These are phyloP conservation scores for Boletus vermiculosoides DNA, from an alignment of 768 basidiomycete genomes.

Conservation along the genomic window DNA sequence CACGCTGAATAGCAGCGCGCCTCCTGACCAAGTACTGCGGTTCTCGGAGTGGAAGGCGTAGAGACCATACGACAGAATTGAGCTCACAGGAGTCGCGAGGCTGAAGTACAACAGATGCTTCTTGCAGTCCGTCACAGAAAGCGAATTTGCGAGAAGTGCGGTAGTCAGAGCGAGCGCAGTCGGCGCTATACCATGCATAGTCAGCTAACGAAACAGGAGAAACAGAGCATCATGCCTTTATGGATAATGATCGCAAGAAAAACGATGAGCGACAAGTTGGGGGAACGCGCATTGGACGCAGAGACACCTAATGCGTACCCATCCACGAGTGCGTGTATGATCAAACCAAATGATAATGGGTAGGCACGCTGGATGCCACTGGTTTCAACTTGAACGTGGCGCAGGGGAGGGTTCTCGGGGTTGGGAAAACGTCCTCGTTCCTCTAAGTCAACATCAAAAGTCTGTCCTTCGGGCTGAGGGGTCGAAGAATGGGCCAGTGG, in stretches of 20 bases:
- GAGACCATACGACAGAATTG: constrained; percentile 70
- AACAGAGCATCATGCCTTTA: constrained; percentile 56
- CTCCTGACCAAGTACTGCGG: constrained; percentile 59
- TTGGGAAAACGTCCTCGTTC: constrained; percentile 46
- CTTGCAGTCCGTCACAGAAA: constrained; percentile 66
- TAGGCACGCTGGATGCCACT: constrained; percentile 46
- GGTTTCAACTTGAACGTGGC: constrained; percentile 1
- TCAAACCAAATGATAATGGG: constrained; percentile 79
- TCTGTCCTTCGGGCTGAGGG: constrained; percentile 16
- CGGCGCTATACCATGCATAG: constrained; percentile 56
- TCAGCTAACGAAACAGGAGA: constrained; percentile 7
- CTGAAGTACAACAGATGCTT: constrained; percentile 78
- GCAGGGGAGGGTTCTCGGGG: constrained; percentile 14
- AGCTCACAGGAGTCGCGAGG: constrained; percentile 79
- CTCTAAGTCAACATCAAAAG: constrained; percentile 63
- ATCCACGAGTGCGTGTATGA: constrained; percentile 88
- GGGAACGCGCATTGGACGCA: constrained; percentile 41
- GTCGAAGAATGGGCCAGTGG: constrained; percentile 17
- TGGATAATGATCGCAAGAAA: constrained; percentile 91
- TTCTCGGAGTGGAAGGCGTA: constrained; percentile 48
- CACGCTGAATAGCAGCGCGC: constrained; percentile 83
- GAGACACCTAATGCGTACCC: constrained; percentile 90
- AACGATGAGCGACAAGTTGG: constrained; percentile 72
- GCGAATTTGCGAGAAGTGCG: constrained; percentile 74
- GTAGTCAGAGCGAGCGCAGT: constrained; percentile 88